A percentile compares a stretch with the other conserved stretches of the same genome.
These are phyloP conservation scores for Bipolaris zeicola DNA, from an alignment of 2,329 filamentous ascomycete genomes.

Conservation along the genomic window DNA sequence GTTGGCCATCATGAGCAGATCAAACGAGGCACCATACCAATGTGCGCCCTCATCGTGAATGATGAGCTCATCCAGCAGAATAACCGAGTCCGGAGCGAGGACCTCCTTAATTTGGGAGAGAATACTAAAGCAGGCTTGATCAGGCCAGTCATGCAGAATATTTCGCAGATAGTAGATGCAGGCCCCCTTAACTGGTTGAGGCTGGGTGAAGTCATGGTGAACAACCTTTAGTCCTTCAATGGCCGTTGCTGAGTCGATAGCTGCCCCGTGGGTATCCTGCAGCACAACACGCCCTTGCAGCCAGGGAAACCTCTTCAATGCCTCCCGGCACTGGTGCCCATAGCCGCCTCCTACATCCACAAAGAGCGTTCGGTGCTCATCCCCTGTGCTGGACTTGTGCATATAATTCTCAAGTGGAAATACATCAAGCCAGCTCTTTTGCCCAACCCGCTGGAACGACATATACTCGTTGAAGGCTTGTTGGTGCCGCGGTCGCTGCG, in stretches of 20 bases:
- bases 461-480: conserved; percentile 14
- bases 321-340: conserved; percentile 8
- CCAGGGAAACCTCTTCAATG: conserved; percentile 3
- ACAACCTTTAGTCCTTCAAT: conserved; percentile 7
- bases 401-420: conserved; percentile 8
- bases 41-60: conserved; percentile 5
- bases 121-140: conserved; percentile 5
- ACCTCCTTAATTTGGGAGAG: conserved; percentile 7
- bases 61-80: conserved; percentile 7
- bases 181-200: conserved; percentile 5
- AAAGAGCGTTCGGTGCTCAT: conserved; percentile 2
- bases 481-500: conserved; percentile 8
- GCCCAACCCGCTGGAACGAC: conserved; percentile 10
- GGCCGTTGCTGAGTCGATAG: conserved; percentile 6
- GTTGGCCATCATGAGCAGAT: conserved; percentile 14
- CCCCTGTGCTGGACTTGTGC: neutral
- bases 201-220: conserved; percentile 7
- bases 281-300: conserved; percentile 7
- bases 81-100: conserved; percentile 11
- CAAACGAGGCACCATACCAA: conserved; percentile 10
- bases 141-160: conserved; percentile 12
- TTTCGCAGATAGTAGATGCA: conserved; percentile 10
- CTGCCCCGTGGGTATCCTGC: conserved; percentile 8
- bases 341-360: conserved; percentile 9
- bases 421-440: conserved; percentile 11